Evolutionary conservation across 306 rosid genomes (phyloP).

Genomic region (Neltuma alba): DNA sequence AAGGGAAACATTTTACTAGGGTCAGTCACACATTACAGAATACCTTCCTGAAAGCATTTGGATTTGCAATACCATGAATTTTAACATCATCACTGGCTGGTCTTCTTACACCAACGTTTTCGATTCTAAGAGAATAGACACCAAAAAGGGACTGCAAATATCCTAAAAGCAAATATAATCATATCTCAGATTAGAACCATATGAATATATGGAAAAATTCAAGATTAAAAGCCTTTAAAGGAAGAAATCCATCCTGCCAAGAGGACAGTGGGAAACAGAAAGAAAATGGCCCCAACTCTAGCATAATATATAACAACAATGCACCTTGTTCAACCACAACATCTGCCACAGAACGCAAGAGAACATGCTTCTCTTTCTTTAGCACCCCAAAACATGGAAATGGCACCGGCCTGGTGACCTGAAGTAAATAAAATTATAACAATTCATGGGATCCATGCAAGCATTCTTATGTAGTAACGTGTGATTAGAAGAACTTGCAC

Average conservation of each 20-base stretch:
- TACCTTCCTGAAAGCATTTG: slow-evolving; percentile 88
- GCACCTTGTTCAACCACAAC: slow-evolving; percentile 92
- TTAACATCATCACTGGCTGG: slow-evolving; percentile 91
- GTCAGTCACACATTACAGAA: not conserved
- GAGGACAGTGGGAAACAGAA: not conserved
- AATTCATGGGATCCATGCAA: slow-evolving; percentile 11
- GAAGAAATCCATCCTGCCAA: slow-evolving; percentile 7
- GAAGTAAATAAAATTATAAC: slow-evolving; percentile 42
- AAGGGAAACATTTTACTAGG: not conserved
- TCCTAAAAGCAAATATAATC: slow-evolving; percentile 49
- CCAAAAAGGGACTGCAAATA: slow-evolving; percentile 85
- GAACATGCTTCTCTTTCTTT: slow-evolving; percentile 91
- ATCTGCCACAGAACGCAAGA: slow-evolving; percentile 81
- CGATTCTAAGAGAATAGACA: slow-evolving; percentile 84
- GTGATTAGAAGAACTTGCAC: not conserved
- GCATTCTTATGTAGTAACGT: not conserved
- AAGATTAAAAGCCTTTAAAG: not conserved
- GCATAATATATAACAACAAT: not conserved
- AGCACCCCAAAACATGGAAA: slow-evolving; percentile 90
- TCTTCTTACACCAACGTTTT: slow-evolving; percentile 82
- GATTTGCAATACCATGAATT: slow-evolving; percentile 84
- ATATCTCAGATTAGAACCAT: slow-evolving; percentile 29
- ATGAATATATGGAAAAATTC: not conserved
- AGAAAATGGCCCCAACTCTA: not conserved
- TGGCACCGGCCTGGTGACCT: slow-evolving; percentile 85